phyloP scores from a whole-genome alignment of 345 rosid genomes.

The Ailanthus altissimus region DNA sequence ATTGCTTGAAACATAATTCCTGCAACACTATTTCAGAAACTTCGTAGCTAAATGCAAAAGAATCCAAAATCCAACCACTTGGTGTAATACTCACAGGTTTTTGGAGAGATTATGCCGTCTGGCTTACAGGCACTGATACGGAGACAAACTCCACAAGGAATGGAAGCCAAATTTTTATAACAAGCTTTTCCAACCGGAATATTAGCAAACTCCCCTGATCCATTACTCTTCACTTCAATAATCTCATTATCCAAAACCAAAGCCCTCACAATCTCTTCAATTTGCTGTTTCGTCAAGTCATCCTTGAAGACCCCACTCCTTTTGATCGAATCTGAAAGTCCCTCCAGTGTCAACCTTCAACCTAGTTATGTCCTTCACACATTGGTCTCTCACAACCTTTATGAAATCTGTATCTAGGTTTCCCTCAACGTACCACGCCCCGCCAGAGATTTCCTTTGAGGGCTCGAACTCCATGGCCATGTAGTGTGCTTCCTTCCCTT shows the following conservation, averaged over 20 bases:
- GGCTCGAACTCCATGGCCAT: constrained; percentile 70
- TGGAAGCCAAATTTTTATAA: constrained; percentile 59
- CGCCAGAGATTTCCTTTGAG: constrained; percentile 67
- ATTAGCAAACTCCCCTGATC: constrained; percentile 50
- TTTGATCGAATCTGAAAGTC: constrained; percentile 35
- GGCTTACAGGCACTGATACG: constrained; percentile 59
- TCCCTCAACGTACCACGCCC: constrained; percentile 75
- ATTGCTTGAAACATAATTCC: neutral
- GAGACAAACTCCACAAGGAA: constrained; percentile 89
- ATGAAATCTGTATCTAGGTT: constrained; percentile 51
- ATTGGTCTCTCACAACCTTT: constrained; percentile 38
- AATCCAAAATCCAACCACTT: constrained; percentile 77
- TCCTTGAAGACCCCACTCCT: constrained; percentile 33
- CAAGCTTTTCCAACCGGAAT: constrained; percentile 54
- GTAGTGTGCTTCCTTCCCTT: constrained; percentile 54
- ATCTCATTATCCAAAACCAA: constrained; percentile 69
- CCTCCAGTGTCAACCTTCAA: constrained; percentile 53
- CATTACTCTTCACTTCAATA: constrained; percentile 64
- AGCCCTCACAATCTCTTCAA: constrained; percentile 59
- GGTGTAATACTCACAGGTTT: constrained; percentile 56
- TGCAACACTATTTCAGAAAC: neutral
- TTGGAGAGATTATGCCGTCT: constrained; percentile 66
- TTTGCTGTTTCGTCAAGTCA: constrained; percentile 43
- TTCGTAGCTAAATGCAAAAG: neutral
- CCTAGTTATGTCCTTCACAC: constrained; percentile 36